phyloP scores from a whole-genome alignment of 2,329 filamentous ascomycete species.

The Arthrinium puccinioides region DNA sequence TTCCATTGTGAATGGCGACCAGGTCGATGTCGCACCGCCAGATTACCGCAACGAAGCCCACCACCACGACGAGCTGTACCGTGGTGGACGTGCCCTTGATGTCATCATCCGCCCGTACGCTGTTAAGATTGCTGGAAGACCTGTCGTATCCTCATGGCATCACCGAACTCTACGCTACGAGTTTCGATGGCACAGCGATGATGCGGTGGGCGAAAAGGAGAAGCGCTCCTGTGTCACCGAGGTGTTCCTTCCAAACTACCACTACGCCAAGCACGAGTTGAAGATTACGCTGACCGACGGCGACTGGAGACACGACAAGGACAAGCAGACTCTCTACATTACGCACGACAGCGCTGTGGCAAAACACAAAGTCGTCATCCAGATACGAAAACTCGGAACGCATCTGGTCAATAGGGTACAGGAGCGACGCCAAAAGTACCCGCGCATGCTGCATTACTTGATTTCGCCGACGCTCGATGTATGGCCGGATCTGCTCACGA shows the following conservation, averaged over 20 bases:
- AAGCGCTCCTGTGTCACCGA: slow-evolving; percentile 24
- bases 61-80: slow-evolving; percentile 27
- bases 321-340: slow-evolving; percentile 22
- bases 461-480: neutral
- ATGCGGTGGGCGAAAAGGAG: slow-evolving; percentile 5
- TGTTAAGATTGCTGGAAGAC: slow-evolving; percentile 29
- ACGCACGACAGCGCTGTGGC: slow-evolving; percentile 8
- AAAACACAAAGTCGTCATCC: slow-evolving; percentile 14
- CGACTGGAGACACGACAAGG: slow-evolving; percentile 20
- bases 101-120: slow-evolving; percentile 33
- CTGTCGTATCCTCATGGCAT: slow-evolving; percentile 26
- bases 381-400: slow-evolving; percentile 14
- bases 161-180: slow-evolving; percentile 25
- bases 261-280: slow-evolving; percentile 23
- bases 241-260: slow-evolving; percentile 30
- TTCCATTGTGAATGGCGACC: slow-evolving; percentile 30
- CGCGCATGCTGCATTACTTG: neutral
- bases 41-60: slow-evolving; percentile 26
- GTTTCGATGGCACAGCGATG: slow-evolving; percentile 20
- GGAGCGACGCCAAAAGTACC: slow-evolving; percentile 5
- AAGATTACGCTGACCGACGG: slow-evolving; percentile 18
- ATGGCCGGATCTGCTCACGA: neutral
- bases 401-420: slow-evolving; percentile 11
- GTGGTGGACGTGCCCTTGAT: slow-evolving; percentile 28
- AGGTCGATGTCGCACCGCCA: slow-evolving; percentile 12